These are phyloP conservation scores for Nematocida sp. DNA, from an alignment of 371 early-diverging fungal species.

Conservation along the genomic window DNA sequence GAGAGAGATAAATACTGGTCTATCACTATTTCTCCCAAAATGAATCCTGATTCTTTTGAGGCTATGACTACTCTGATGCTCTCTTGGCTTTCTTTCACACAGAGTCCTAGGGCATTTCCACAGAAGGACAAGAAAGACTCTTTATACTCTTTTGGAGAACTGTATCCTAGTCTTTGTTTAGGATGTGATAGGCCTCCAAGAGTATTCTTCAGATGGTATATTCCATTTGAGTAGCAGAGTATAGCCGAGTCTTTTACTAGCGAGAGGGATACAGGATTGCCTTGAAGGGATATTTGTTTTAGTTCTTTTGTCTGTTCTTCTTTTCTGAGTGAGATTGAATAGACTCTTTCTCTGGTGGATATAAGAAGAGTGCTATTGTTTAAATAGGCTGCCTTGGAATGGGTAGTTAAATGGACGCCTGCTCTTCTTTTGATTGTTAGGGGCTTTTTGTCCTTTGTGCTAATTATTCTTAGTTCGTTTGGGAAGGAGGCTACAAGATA, in stretches of 20 bases:
- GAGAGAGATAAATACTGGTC: not conserved
- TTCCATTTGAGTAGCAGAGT: not conserved
- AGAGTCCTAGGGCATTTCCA: slow-evolving; percentile 2
- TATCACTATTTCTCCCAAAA: slow-evolving; percentile 22
- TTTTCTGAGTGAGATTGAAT: slow-evolving; percentile 41
- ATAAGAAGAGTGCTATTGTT: slow-evolving; percentile 13
- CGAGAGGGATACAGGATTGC: slow-evolving; percentile 20
- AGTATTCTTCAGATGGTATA: slow-evolving; percentile 1
- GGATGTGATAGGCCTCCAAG: slow-evolving; percentile 17
- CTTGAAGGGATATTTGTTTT: not conserved
- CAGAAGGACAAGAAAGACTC: slow-evolving; percentile 25
- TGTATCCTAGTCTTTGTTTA: slow-evolving; percentile 12
- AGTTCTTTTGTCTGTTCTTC: slow-evolving; percentile 43
- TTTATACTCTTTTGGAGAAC: not conserved
- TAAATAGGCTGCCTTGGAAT: not conserved
- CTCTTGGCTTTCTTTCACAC: not conserved
- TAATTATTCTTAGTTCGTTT: slow-evolving; percentile 26
- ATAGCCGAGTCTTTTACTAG: not conserved
- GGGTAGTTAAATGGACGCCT: slow-evolving; percentile 9
- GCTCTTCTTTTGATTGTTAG: slow-evolving; percentile 9
- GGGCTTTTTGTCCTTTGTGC: slow-evolving; percentile 3
- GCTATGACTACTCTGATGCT: slow-evolving; percentile 6
- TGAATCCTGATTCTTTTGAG: slow-evolving; percentile 33
- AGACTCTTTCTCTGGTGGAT: slow-evolving; percentile 20
- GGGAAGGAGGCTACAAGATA: slow-evolving; percentile 18